These are phyloP conservation scores for Onygenales sp. DNA, from an alignment of 2,329 filamentous ascomycete genomes.

Conservation along the genomic window DNA sequence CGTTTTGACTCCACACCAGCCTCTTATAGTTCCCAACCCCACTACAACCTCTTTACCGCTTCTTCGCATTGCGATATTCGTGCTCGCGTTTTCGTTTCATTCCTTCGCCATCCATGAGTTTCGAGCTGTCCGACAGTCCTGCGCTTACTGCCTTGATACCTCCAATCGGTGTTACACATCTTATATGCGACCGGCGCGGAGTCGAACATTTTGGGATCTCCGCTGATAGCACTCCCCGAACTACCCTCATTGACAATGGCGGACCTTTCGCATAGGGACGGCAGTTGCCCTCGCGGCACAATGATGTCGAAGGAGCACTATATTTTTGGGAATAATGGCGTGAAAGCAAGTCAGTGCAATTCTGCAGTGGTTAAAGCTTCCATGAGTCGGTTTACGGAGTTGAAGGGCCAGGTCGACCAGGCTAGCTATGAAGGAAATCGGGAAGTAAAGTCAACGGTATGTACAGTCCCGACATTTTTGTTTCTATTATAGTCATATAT, in stretches of 20 bases:
- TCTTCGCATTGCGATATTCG: background rate
- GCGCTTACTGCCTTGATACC: background rate
- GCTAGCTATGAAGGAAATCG: background rate
- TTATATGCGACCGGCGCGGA: background rate
- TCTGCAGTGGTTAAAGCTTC: background rate
- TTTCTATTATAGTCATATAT: background rate
- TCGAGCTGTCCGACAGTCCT: background rate
- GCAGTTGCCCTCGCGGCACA: background rate
- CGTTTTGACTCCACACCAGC: background rate
- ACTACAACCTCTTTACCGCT: conserved; percentile 3
- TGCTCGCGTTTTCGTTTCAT: background rate
- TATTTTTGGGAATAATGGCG: background rate
- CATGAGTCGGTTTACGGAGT: background rate
- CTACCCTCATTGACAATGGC: background rate
- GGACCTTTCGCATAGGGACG: background rate
- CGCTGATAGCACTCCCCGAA: background rate
- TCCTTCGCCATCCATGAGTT: conserved; percentile 1
- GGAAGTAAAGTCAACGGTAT: background rate
- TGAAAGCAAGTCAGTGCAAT: background rate
- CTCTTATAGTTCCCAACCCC: background rate
- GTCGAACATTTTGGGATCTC: background rate
- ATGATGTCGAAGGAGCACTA: background rate
- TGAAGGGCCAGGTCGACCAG: background rate
- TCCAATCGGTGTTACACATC: background rate
- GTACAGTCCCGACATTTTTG: background rate